phyloP scores from a whole-genome alignment of 202 grass and related monocot genomes.

The Saccharum hybrid region DNA sequence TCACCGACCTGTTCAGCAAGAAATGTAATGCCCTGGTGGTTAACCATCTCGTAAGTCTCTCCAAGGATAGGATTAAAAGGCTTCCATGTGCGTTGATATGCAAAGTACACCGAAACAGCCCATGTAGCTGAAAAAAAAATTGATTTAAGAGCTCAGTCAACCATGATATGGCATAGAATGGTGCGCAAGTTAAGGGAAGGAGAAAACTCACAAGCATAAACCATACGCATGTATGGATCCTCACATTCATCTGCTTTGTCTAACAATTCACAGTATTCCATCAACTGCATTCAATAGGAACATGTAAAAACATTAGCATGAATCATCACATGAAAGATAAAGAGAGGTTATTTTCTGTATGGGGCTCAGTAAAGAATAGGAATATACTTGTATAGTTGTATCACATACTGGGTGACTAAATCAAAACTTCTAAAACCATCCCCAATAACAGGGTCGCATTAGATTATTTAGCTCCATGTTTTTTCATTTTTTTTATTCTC shows the following conservation, averaged over 20 bases:
- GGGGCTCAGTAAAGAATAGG: neutral
- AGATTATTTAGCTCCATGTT: conserved; percentile 14
- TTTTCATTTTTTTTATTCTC: conserved; percentile 9
- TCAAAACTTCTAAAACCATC: neutral
- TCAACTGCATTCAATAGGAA: conserved; percentile 62
- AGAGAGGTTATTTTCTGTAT: conserved; percentile 10
- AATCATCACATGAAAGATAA: conserved; percentile 6
- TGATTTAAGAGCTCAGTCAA: conserved; percentile 43
- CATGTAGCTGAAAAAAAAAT: conserved; percentile 75
- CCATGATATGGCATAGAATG: conserved; percentile 22
- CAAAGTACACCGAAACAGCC: conserved; percentile 85
- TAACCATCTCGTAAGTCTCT: conserved; percentile 94
- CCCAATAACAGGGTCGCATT: neutral
- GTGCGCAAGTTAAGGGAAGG: conserved; percentile 32
- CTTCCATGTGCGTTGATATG: conserved; percentile 85
- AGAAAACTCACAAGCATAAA: conserved; percentile 80
- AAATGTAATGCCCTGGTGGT: conserved; percentile 83
- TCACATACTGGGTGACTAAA: neutral
- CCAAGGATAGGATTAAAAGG: conserved; percentile 98
- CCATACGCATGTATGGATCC: conserved; percentile 89
- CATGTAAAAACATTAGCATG: conserved; percentile 38
- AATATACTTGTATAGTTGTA: conserved; percentile 20
- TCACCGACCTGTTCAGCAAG: conserved; percentile 84
- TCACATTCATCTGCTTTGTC: conserved; percentile 97
- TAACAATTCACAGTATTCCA: conserved; percentile 94